Conservation (phyloP, 257 asterid genomes). For the Solanum sparsipilum region DNA sequence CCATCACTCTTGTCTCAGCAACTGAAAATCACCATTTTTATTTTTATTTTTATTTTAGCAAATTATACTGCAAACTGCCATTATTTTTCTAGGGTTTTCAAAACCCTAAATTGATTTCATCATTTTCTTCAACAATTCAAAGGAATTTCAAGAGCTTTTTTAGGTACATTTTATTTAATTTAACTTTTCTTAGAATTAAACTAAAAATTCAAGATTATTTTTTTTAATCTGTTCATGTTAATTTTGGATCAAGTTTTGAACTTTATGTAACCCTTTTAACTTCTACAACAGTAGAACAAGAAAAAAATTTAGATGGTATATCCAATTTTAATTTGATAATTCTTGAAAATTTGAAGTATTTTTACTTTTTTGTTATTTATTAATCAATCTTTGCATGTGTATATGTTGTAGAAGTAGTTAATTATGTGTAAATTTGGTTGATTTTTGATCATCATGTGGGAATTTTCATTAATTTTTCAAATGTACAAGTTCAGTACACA, state of each 20-base stretch:
- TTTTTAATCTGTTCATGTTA: not conserved
- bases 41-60: not conserved
- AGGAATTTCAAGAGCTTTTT: not conserved
- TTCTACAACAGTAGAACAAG: not conserved
- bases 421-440: not conserved
- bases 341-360: not conserved
- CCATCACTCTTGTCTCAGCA: not conserved
- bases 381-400: not conserved
- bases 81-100: not conserved
- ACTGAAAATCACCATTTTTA: not conserved
- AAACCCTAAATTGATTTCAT: not conserved
- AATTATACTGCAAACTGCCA: not conserved
- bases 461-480: not conserved
- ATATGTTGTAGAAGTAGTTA: not conserved
- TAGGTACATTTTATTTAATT: not conserved
- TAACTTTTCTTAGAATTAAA: not conserved
- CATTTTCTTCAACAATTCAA: not conserved
- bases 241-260: not conserved
- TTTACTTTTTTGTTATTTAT: not conserved
- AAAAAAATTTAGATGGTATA: not conserved
- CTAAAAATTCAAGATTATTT: not conserved
- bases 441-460: not conserved
- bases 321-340: not conserved
- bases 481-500: not conserved
- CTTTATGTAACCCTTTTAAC: not conserved